Evolutionary conservation across 164 flowering plant species (phyloP).

Genomic region (Nymphaea thermarum): DNA sequence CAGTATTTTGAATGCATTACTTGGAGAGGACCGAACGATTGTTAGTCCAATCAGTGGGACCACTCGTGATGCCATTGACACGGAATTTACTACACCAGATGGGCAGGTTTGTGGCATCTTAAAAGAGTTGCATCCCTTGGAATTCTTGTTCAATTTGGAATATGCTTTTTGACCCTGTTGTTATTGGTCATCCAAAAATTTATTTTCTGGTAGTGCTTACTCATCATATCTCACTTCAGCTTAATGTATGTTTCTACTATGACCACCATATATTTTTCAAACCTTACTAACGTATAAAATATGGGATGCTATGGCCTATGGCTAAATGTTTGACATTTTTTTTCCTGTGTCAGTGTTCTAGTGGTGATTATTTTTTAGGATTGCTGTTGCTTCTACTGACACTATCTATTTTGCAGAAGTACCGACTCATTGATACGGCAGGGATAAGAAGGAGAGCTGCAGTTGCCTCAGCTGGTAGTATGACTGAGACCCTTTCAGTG

Average conservation of each 20-base stretch:
- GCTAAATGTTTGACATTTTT: not conserved
- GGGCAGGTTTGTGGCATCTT: conserved; percentile 55
- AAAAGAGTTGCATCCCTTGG: too few species aligned
- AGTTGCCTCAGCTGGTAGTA: conserved; percentile 76
- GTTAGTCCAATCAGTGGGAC: conserved; percentile 99
- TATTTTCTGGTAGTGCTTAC: too few species aligned
- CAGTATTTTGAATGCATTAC: conserved; percentile 90
- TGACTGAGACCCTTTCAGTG: conserved; percentile 88
- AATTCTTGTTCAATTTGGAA: too few species aligned
- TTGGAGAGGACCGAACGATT: conserved; percentile 91
- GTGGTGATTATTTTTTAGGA: too few species aligned
- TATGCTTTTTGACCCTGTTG: too few species aligned
- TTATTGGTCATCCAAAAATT: too few species aligned
- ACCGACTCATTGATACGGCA: conserved; percentile 93
- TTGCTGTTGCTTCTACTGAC: not conserved
- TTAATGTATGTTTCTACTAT: too few species aligned
- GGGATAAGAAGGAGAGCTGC: conserved; percentile 86
- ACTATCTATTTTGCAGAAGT: conserved; percentile 43
- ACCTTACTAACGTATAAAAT: too few species aligned
- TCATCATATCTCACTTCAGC: too few species aligned
- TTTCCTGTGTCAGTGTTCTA: not conserved
- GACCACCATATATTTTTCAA: not conserved
- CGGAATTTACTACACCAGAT: conserved; percentile 72
- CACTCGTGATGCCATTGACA: conserved; percentile 98
- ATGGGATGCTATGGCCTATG: not conserved